Base-by-base conservation (phyloP, 1,284 basidiomycete species). In the Cutaneotrichosporon sp. region DNA sequence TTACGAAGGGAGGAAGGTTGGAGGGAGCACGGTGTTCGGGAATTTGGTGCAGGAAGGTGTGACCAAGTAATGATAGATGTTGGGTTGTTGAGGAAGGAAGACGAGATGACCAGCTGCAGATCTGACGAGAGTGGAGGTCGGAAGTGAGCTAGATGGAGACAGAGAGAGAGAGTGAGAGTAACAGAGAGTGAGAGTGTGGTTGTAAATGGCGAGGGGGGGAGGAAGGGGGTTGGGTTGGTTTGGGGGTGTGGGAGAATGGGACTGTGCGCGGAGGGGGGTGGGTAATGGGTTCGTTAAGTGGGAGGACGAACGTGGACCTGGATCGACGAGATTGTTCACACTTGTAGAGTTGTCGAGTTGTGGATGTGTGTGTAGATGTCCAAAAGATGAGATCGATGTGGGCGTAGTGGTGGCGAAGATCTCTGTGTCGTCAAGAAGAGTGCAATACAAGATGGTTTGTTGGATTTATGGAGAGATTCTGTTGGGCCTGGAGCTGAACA, bases 381-480 rank as follows among this genome's bases (percentile, higher is more conserved):
- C 18, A 18, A 38, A 8, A 22, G 21, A 21, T 36, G 53, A 22
- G 53, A 36, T 36, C 42, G 56, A 30, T 31, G 51, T 53, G 49
- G 22, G 49, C 22, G 51, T 22, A 26, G 49, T 50, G 6, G 49
- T 30, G 9, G 26, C 77, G 36, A 51, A 55, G 38, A 30, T 36
- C 76, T 77, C 77, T 49, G 56, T 76, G 67, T 34, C 16, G 47
- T 34, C 16, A 34, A 14, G 5, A 38, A 13, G 38, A n/a, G 56
- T 47, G 40, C 18, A 26, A 11, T n/a, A 31, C 8, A 11, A 11
- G 16, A 34, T 8, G 30, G 18, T 13, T 52, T 52, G 51, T 52
- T 16, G 40, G 16, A 42, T 18, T 42, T 42, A 42, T 42, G 40
- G 40, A 31, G 30, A 31, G 51, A 18, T 31, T 22, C 22, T 10